These are phyloP conservation scores for Fusarium fujikuroi DNA, from an alignment of 2,329 filamentous ascomycete species.

Conservation along the genomic window DNA sequence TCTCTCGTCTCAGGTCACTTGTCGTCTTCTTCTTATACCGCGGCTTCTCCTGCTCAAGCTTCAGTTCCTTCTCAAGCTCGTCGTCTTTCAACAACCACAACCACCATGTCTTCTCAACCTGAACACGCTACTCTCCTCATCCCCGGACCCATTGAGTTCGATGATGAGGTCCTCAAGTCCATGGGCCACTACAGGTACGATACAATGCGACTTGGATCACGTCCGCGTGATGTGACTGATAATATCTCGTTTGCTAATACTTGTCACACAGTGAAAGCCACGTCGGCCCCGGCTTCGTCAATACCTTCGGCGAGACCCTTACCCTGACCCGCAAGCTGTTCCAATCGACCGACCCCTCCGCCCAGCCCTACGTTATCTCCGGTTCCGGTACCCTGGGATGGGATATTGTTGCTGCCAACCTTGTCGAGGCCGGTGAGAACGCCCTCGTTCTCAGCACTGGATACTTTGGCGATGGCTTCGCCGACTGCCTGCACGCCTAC, in stretches of 20 bases:
- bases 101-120: conserved; percentile 70
- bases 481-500: conserved; percentile 90
- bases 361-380: conserved; percentile 93
- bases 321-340: conserved; percentile 92
- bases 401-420: conserved; percentile 95
- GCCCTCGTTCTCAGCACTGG: conserved; percentile 94
- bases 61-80: conserved; percentile 28
- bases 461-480: conserved; percentile 96
- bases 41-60: conserved; percentile 23
- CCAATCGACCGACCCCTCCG: conserved; percentile 82
- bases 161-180: conserved; percentile 93
- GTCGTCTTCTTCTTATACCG: conserved; percentile 35
- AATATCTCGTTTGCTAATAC: conserved; percentile 6
- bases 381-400: conserved; percentile 96
- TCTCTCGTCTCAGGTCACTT: conserved; percentile 45
- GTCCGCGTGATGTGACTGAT: neutral
- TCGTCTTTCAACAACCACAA: conserved; percentile 40
- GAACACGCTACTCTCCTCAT: conserved; percentile 84
- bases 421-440: conserved; percentile 88
- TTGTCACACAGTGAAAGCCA: conserved; percentile 80
- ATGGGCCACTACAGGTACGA: conserved; percentile 89
- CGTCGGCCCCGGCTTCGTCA: conserved; percentile 88
- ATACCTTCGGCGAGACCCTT: conserved; percentile 89
- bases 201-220: conserved; percentile 3
- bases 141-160: conserved; percentile 96